Base-by-base conservation (phyloP, 495 filamentous ascomycete genomes). In the Parachaetomium inaequale region DNA sequence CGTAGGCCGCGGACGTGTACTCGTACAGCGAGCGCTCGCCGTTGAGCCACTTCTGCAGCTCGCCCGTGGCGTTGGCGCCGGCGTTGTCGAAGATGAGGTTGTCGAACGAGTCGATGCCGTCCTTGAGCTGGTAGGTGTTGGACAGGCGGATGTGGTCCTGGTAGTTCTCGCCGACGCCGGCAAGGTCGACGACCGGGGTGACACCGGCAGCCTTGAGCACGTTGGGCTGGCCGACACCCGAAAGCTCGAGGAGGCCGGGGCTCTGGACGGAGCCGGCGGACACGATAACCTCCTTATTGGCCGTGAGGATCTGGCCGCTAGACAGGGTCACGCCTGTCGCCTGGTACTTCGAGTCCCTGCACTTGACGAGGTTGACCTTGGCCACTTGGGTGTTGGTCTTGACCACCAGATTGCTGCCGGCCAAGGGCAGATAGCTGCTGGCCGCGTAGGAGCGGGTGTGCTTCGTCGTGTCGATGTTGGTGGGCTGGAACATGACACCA, bases 91-190 rank as follows among this genome's bases (percentile, higher is more conserved):
- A 50, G 31, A 56, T 36, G 47, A 54, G 58, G 28, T 25, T 38
- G 52, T 63, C 70, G 58, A 55, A 72, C 69, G 63, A 21, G 31
- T 55, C 32, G 32, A 55, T 40, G 52, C 52, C 52, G 32, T 38
- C 32, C 34, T 40, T 55, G 32, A 55, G 52, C 32, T 55, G 29
- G 52, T 55, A 55, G 1, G 52, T 55, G 52, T 55, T 55, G 32
- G 52, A 55, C 17, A 55, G 14, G 52, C 65, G 46, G 31, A 73
- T 66, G 56, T 84, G 81, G 58, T 85, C 83, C 55, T 85, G 83
- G 59, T 84, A 78, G 59, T 85, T 83, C 49, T 76, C 73, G 14
- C 83, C 83, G n/a, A 85, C 83, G 17, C 80, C 76, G 0, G 82
- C 77, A 1, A 81, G 64, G 57, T 85, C 73, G 4, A 78, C 61